Conservation (phyloP, 2,329 filamentous ascomycete genomes). For the Fusarium abutilonis region DNA sequence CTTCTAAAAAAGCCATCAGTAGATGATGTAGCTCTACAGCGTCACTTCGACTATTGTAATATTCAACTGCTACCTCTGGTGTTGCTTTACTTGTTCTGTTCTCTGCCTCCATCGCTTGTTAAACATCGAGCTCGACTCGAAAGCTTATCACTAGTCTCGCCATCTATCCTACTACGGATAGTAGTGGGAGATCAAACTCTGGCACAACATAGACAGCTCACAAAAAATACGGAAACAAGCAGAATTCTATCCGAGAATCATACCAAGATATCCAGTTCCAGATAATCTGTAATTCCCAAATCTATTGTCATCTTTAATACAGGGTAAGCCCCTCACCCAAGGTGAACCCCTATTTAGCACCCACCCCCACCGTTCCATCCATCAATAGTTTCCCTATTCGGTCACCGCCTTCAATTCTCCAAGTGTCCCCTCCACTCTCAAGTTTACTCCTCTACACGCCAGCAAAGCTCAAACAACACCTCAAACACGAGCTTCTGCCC, state of each 20-base stretch:
- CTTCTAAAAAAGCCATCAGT: not conserved
- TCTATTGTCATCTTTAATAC: not conserved
- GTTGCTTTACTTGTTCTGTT: not conserved
- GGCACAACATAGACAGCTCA: too few relatives aligned
- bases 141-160: not conserved
- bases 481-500: conserved; percentile 16
- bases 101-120: not conserved
- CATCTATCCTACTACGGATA: not conserved
- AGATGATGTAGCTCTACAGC: not conserved
- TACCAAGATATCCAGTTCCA: not conserved
- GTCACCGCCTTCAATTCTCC: conserved; percentile 40
- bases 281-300: not conserved
- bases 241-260: too few relatives aligned
- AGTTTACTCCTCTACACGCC: conserved; percentile 3
- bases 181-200: too few relatives aligned
- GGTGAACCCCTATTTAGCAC: conserved; percentile 27
- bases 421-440: conserved; percentile 34
- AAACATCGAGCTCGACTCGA: not conserved
- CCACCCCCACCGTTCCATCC: conserved; percentile 26
- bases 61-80: too few relatives aligned
- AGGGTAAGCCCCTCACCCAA: conserved; percentile 29
- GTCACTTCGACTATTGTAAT: not conserved
- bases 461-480: conserved; percentile 31
- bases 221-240: too few relatives aligned
- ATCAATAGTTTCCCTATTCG: conserved; percentile 33